A percentile compares a stretch with the other conserved stretches of the same genome.
Conservation (phyloP, 495 filamentous ascomycete genomes). For the Recurvomyces mirabilis region DNA sequence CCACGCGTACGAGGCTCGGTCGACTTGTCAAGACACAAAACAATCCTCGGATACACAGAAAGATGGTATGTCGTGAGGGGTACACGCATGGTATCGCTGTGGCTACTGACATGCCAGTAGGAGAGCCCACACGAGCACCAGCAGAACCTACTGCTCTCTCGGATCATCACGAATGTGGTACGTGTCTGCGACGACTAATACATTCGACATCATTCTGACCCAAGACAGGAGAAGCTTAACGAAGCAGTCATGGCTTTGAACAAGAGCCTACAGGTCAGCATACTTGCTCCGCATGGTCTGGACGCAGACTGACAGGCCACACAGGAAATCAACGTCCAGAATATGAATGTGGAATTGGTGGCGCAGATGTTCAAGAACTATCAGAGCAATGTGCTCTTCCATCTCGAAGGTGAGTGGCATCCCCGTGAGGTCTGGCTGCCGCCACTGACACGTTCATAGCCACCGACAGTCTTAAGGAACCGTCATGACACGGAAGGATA, state of each 20-base stretch:
- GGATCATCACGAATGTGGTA: conserved; percentile 96
- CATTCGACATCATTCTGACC: too few relatives aligned
- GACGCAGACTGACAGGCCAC: background rate
- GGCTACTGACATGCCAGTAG: too few relatives aligned
- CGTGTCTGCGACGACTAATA: too few relatives aligned
- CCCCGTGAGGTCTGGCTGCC: background rate
- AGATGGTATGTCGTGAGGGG: too few relatives aligned
- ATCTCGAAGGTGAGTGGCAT: conserved; percentile 67
- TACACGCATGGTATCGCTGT: too few relatives aligned
- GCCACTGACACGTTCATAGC: conserved; percentile 1
- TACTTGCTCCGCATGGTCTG: background rate
- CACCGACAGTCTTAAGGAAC: conserved; percentile 14
- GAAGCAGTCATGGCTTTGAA: conserved; percentile 88
- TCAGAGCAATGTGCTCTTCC: conserved; percentile 93
- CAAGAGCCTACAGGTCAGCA: conserved; percentile 67
- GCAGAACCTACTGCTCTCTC: conserved; percentile 81
- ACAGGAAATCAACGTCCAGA: conserved; percentile 93
- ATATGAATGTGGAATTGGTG: conserved; percentile 96
- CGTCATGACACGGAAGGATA: too few relatives aligned
- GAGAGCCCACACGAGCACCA: conserved; percentile 97
- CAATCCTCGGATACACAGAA: too few relatives aligned
- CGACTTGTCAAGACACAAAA: too few relatives aligned
- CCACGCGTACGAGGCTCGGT: too few relatives aligned
- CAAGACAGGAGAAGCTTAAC: conserved; percentile 98
- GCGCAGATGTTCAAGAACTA: conserved; percentile 99